Evolutionary conservation across 2,329 filamentous ascomycete genomes (phyloP).

Genomic region (Dactylellina parvicollis): DNA sequence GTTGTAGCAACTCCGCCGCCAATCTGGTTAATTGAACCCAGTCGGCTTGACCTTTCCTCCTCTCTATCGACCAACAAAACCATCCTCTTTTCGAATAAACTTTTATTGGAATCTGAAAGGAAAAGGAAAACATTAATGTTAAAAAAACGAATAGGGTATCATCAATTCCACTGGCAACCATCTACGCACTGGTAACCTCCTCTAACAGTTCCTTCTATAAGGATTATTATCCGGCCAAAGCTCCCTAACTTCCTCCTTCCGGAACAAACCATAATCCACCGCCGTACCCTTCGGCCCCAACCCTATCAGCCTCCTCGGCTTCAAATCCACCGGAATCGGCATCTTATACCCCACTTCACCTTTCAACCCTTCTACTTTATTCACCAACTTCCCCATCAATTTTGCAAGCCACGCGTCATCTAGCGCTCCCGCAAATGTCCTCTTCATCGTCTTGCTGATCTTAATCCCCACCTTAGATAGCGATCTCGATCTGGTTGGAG

Average conservation of each 20-base stretch:
- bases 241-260: constrained; percentile 27
- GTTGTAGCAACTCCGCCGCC: too few relatives aligned
- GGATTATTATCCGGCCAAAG: constrained; percentile 40
- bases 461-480: constrained; percentile 59
- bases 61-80: too few relatives aligned
- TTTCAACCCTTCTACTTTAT: constrained; percentile 65
- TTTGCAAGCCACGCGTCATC: constrained; percentile 69
- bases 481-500: constrained; percentile 54
- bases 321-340: constrained; percentile 63
- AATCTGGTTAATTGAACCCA: too few relatives aligned
- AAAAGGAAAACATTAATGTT: neutral
- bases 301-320: constrained; percentile 54
- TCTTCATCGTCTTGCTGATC: constrained; percentile 65
- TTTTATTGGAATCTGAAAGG: neutral
- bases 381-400: constrained; percentile 66
- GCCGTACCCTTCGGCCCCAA: constrained; percentile 48
- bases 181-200: neutral
- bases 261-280: constrained; percentile 37
- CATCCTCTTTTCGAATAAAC: too few relatives aligned
- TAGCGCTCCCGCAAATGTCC: constrained; percentile 63
- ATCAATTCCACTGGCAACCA: neutral
- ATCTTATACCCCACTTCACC: constrained; percentile 67
- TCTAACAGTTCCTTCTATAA: constrained; percentile 37
- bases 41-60: too few relatives aligned
- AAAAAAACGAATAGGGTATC: constrained; percentile 10